phyloP scores from a whole-genome alignment of 306 rosid genomes.

The Acacia crassicarpa region DNA sequence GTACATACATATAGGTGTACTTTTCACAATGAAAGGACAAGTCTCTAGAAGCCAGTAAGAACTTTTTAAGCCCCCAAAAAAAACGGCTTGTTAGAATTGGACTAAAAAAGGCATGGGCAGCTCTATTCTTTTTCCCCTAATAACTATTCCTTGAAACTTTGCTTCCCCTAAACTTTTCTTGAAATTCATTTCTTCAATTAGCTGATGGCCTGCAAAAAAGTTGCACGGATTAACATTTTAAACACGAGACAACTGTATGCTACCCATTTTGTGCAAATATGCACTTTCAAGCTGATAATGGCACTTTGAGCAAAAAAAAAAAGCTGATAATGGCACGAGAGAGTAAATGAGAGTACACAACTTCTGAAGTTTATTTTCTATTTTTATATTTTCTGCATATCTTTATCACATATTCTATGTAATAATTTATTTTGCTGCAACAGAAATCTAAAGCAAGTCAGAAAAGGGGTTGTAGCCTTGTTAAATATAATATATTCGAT shows the following conservation, averaged over 20 bases:
- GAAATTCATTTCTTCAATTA: conserved; percentile 24
- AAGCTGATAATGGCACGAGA: no score
- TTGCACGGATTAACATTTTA: not conserved
- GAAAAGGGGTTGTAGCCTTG: no score
- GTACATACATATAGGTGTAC: not conserved
- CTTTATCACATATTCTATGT: not conserved
- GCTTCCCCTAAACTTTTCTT: not conserved
- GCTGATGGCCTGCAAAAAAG: not conserved
- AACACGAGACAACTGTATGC: not conserved
- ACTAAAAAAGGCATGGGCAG: not conserved
- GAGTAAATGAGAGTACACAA: no score
- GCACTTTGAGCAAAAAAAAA: no score
- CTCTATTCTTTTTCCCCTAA: not conserved
- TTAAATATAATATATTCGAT: no score
- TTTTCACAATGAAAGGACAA: not conserved
- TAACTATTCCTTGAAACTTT: not conserved
- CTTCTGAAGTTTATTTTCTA: no score
- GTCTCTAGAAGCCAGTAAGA: not conserved
- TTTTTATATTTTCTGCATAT: not conserved
- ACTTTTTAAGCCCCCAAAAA: no score
- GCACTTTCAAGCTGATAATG: no score
- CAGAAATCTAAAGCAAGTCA: not conserved
- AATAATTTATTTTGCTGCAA: no score
- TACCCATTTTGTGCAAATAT: not conserved
- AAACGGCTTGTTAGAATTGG: not conserved